Evolutionary conservation across 768 basidiomycete species (phyloP).

Genomic region (Phaeotremella skinneri): DNA sequence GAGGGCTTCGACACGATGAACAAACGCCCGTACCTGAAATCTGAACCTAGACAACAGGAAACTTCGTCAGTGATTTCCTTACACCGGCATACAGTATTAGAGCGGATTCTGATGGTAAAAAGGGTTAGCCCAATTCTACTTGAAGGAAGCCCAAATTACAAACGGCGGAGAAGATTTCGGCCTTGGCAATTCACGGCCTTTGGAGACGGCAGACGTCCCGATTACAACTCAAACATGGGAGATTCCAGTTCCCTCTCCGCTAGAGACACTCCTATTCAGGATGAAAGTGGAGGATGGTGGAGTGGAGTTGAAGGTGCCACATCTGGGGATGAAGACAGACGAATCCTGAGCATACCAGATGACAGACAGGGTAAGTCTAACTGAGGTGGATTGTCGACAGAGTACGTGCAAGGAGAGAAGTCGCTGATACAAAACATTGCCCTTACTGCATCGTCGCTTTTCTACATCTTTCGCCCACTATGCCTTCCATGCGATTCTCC

Average conservation of each 20-base stretch:
- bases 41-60: too few relatives aligned
- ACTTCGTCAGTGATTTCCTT: too few relatives aligned
- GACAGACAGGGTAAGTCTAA: neutral
- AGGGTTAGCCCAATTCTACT: slow-evolving; percentile 55
- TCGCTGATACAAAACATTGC: neutral
- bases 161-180: slow-evolving; percentile 59
- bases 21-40: too few relatives aligned
- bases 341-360: neutral
- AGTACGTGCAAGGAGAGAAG: neutral
- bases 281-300: neutral
- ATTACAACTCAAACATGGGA: neutral
- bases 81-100: too few relatives aligned
- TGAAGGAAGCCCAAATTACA: slow-evolving; percentile 79
- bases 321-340: neutral
- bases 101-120: slow-evolving; percentile 66
- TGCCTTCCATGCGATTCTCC: too few relatives aligned
- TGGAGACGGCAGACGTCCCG: neutral
- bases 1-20: too few relatives aligned
- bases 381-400: too few relatives aligned
- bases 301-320: neutral
- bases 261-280: neutral
- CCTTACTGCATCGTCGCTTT: neutral
- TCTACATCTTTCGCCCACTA: too few relatives aligned
- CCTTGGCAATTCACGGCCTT: slow-evolving; percentile 7
- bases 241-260: neutral